These are phyloP conservation scores for Polytrichum commune DNA, from an alignment of 225 moss, liverwort and hornwort species.

Conservation along the genomic window DNA sequence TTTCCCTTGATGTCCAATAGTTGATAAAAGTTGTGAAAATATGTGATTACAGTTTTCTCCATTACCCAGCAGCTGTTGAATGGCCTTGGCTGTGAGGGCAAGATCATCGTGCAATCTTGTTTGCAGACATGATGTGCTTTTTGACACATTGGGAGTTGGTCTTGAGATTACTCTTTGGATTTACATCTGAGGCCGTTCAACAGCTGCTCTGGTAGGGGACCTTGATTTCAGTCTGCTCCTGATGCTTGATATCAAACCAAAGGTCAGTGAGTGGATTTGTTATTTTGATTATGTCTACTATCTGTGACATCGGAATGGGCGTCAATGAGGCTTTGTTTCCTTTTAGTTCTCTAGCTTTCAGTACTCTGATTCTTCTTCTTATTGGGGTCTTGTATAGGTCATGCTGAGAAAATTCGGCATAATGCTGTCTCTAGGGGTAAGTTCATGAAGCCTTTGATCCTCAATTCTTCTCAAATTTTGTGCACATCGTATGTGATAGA, in stretches of 20 bases:
- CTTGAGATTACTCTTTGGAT: conserved; percentile 31
- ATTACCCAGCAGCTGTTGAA: conserved; percentile 56
- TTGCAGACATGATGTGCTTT: conserved; percentile 34
- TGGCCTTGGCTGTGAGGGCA: conserved; percentile 45
- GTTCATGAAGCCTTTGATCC: conserved; percentile 9
- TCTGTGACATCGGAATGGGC: not conserved
- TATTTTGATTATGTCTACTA: conserved; percentile 2
- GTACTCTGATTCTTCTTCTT: no score
- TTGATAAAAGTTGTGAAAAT: conserved; percentile 27
- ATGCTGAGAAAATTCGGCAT: conserved; percentile 73
- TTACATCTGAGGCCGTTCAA: conserved; percentile 52
- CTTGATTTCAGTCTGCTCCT: conserved; percentile 15
- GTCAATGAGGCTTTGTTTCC: no score
- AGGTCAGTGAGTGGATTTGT: conserved; percentile 23
- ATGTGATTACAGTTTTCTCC: conserved; percentile 37
- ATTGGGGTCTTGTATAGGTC: conserved; percentile 35
- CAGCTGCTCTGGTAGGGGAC: conserved; percentile 54
- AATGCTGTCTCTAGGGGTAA: conserved; percentile 67
- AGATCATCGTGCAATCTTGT: conserved; percentile 23
- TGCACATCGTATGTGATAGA: no score
- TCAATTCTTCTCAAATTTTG: not conserved
- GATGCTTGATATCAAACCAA: conserved; percentile 18
- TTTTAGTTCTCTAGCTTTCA: no score
- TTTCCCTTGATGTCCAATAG: not conserved
- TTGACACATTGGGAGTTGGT: conserved; percentile 40